Evolutionary conservation across 2,329 filamentous ascomycete genomes (phyloP).

Genomic region (Verticillium albo-atrum): DNA sequence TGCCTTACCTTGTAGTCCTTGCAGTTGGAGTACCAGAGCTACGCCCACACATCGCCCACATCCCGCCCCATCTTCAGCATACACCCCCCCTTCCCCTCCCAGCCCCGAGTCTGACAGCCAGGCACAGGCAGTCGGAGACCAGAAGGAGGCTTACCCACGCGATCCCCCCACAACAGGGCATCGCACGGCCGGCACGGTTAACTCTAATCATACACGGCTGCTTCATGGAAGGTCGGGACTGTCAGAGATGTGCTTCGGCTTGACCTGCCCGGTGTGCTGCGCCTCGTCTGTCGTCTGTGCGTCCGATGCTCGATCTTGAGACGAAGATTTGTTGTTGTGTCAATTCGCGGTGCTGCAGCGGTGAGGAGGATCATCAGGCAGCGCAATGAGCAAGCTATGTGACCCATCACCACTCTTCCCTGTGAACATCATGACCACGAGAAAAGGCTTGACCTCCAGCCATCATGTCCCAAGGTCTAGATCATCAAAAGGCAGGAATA

Average conservation of each 20-base stretch:
- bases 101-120: too few relatives aligned
- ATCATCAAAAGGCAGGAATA: too few relatives aligned
- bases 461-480: too few relatives aligned
- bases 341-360: too few relatives aligned
- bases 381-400: too few relatives aligned
- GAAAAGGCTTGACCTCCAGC: too few relatives aligned
- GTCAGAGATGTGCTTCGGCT: constrained; percentile 34
- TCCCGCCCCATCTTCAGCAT: background rate
- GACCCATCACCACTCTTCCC: too few relatives aligned
- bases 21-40: too few relatives aligned
- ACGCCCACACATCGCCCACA: background rate
- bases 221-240: constrained; percentile 7
- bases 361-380: too few relatives aligned
- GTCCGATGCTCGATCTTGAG: background rate
- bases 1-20: too few relatives aligned
- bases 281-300: constrained; percentile 5
- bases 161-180: background rate
- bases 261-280: constrained; percentile 21
- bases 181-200: background rate
- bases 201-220: background rate
- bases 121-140: background rate
- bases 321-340: too few relatives aligned
- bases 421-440: too few relatives aligned
- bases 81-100: background rate
- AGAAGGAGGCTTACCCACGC: background rate